These are phyloP conservation scores for Plantago ovata DNA, from an alignment of 257 asterid species.

Conservation along the genomic window DNA sequence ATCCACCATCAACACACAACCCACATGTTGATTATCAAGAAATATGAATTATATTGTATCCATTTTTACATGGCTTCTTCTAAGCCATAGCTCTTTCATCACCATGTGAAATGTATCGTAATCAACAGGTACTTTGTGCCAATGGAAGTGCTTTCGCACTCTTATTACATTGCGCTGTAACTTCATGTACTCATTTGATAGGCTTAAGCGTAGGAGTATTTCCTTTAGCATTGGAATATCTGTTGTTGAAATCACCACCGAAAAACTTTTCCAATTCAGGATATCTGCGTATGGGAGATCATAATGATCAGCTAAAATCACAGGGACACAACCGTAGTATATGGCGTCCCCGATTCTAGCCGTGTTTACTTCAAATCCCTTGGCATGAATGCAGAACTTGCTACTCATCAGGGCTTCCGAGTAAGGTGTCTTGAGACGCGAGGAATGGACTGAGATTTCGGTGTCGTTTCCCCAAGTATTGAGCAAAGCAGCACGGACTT, in stretches of 20 bases:
- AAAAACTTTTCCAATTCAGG: constrained; percentile 63
- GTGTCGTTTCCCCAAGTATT: constrained; percentile 50
- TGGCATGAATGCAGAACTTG: constrained; percentile 87
- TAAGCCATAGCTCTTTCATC: constrained; percentile 80
- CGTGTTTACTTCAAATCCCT: constrained; percentile 91
- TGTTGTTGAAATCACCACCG: constrained; percentile 44
- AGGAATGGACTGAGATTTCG: constrained; percentile 50
- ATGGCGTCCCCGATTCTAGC: constrained; percentile 78
- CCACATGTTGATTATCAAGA: not conserved
- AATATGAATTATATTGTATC: constrained; percentile 2
- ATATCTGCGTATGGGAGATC: constrained; percentile 80
- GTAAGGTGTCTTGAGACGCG: constrained; percentile 67
- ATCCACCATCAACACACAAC: no score
- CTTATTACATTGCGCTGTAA: constrained; percentile 59
- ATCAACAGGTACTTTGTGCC: constrained; percentile 52
- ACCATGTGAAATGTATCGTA: constrained; percentile 80
- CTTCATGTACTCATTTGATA: constrained; percentile 35
- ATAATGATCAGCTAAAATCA: constrained; percentile 70
- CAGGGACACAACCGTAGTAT: constrained; percentile 89
- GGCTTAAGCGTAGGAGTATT: constrained; percentile 31
- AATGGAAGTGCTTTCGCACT: constrained; percentile 64
- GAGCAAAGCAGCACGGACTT: constrained; percentile 42
- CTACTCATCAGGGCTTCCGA: constrained; percentile 72
- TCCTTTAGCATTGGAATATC: constrained; percentile 66
- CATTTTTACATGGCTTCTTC: constrained; percentile 52